Conservation (phyloP, 306 rosid species). For the Hippophae tibetana region DNA sequence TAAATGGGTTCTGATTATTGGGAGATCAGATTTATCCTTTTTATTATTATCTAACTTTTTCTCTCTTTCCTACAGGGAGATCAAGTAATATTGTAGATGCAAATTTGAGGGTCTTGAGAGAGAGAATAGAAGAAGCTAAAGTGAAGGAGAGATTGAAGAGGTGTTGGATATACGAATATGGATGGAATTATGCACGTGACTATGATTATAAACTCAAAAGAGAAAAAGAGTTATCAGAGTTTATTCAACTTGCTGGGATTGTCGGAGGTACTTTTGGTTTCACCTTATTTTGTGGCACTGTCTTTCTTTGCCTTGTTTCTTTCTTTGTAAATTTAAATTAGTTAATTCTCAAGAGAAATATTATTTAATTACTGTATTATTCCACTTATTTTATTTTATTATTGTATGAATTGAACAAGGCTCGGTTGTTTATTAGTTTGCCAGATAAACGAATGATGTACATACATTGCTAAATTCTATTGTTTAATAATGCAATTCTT, state of each 20-base stretch:
- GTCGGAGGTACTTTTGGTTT: slow-evolving; percentile 30
- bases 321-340: slow-evolving; percentile 28
- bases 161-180: slow-evolving; percentile 25
- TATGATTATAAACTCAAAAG: slow-evolving; percentile 13
- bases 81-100: slow-evolving; percentile 40
- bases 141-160: slow-evolving; percentile 47
- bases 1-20: not conserved
- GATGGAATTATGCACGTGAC: slow-evolving; percentile 38
- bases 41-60: not conserved
- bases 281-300: slow-evolving; percentile 35
- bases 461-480: too few species aligned
- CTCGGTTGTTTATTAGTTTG: too few species aligned
- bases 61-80: slow-evolving; percentile 22
- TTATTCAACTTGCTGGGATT: slow-evolving; percentile 24
- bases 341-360: too few species aligned
- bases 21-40: not conserved
- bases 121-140: slow-evolving; percentile 40
- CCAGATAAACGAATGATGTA: too few species aligned
- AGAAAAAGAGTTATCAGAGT: slow-evolving; percentile 14
- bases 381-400: too few species aligned
- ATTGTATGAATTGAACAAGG: too few species aligned
- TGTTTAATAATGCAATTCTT: too few species aligned
- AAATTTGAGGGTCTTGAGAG: slow-evolving; percentile 35
- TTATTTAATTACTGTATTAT: too few species aligned
- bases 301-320: slow-evolving; percentile 36